Percentiles rank a stretch among this genome's conserved stretches.
Evolutionary conservation across 2,329 filamentous ascomycete genomes (phyloP).

Genomic region (Aspergillus sp.): DNA sequence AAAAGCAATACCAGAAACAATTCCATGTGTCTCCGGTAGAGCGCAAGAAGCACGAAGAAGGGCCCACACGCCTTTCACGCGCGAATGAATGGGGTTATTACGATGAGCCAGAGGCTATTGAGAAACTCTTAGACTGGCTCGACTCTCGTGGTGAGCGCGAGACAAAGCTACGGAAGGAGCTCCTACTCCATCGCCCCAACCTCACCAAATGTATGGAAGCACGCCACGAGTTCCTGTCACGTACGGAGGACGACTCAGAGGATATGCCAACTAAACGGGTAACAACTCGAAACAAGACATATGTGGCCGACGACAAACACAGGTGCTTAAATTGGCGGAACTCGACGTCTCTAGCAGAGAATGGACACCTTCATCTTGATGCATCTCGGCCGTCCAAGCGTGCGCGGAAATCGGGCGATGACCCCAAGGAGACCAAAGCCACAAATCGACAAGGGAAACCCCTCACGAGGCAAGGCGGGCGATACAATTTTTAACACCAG

Average conservation of each 20-base stretch:
- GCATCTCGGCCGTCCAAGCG: conserved; percentile 53
- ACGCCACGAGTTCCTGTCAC: conserved; percentile 69
- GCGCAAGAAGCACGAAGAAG: conserved; percentile 83
- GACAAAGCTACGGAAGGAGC: conserved; percentile 81
- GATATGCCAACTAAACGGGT: conserved; percentile 52
- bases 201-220: conserved; percentile 79
- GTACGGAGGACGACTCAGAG: conserved; percentile 50
- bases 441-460: conserved; percentile 51
- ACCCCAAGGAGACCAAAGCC: conserved; percentile 39
- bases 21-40: conserved; percentile 83
- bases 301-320: conserved; percentile 56
- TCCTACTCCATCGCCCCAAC: conserved; percentile 71
- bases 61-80: conserved; percentile 70
- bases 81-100: conserved; percentile 90
- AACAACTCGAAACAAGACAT: conserved; percentile 63
- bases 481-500: conserved; percentile 44
- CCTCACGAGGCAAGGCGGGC: conserved; percentile 51
- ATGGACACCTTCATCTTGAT: conserved; percentile 62
- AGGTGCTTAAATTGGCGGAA: conserved; percentile 68
- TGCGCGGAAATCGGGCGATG: conserved; percentile 45
- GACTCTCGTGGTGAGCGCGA: conserved; percentile 86
- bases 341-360: conserved; percentile 56
- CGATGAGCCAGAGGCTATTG: conserved; percentile 74
- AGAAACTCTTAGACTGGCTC: conserved; percentile 81
- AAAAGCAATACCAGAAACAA: conserved; percentile 71